A percentile compares a stretch with the other conserved stretches of the same genome.
Evolutionary conservation across 768 basidiomycete genomes (phyloP).

Genomic region (Boletus rufocinnamomeus): DNA sequence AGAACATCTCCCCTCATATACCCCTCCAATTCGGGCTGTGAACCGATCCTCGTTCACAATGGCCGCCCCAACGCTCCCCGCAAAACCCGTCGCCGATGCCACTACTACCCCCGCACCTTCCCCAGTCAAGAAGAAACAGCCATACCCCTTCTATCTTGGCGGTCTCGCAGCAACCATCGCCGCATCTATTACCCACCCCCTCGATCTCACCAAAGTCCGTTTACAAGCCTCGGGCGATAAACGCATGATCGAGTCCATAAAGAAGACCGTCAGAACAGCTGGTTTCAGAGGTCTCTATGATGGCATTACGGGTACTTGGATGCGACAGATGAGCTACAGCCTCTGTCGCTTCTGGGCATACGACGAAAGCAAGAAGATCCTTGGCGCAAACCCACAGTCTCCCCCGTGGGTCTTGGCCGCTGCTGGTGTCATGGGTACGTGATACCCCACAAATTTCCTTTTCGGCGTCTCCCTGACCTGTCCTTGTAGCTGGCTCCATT

Average conservation of each 20-base stretch:
- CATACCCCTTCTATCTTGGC: constrained; percentile 87
- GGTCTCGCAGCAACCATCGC: constrained; percentile 87
- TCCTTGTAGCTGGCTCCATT: constrained; percentile 67
- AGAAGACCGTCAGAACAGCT: constrained; percentile 80
- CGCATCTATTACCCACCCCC: constrained; percentile 84
- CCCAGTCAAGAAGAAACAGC: constrained; percentile 52
- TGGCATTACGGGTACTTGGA: constrained; percentile 85
- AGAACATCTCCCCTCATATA: constrained; percentile 13
- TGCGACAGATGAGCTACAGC: constrained; percentile 92
- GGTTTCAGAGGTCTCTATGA: constrained; percentile 77
- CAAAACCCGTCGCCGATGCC: constrained; percentile 14
- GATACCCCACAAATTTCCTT: neutral
- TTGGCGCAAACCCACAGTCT: constrained; percentile 66
- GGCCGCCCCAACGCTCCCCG: constrained; percentile 16
- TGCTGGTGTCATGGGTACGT: constrained; percentile 86
- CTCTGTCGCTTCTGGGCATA: constrained; percentile 93
- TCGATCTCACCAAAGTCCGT: constrained; percentile 90
- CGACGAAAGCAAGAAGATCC: constrained; percentile 83
- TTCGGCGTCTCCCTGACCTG: neutral
- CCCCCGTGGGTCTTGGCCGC: constrained; percentile 79
- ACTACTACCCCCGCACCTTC: constrained; percentile 2
- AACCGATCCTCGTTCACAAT: constrained; percentile 13
- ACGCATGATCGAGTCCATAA: constrained; percentile 80
- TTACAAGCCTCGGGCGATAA: constrained; percentile 92
- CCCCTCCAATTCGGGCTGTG: neutral